Conservation (phyloP, 2,329 filamentous ascomycete genomes). For the Sporothrix humicola region DNA sequence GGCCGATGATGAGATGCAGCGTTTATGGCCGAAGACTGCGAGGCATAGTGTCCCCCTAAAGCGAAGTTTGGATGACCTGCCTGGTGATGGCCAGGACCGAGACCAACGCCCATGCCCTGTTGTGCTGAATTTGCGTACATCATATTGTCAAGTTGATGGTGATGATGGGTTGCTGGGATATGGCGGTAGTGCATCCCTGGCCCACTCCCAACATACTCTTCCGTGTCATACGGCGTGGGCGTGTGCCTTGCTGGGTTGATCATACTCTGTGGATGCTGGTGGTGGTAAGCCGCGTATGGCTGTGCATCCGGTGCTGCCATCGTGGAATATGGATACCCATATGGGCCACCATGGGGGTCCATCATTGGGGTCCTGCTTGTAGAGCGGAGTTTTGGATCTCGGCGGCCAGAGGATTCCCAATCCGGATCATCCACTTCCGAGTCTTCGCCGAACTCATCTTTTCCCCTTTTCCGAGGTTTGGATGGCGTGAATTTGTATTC, state of each 20-base stretch:
- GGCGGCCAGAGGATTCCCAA: constrained; percentile 44
- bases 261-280: constrained; percentile 46
- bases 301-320: constrained; percentile 31
- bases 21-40: not conserved
- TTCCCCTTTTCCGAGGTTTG: constrained; percentile 60
- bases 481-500: constrained; percentile 93
- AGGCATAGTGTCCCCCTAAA: constrained; percentile 19
- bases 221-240: constrained; percentile 48
- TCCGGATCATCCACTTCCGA: constrained; percentile 52
- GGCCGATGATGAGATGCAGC: constrained; percentile 10
- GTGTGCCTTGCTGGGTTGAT: constrained; percentile 47
- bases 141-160: constrained; percentile 31
- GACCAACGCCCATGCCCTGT: constrained; percentile 19
- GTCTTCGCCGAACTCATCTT: constrained; percentile 49
- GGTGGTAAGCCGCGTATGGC: constrained; percentile 30
- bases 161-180: constrained; percentile 36
- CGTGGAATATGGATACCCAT: constrained; percentile 36
- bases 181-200: constrained; percentile 47
- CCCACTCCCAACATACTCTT: constrained; percentile 41
- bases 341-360: constrained; percentile 40
- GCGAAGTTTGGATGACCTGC: not conserved
- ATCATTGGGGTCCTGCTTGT: constrained; percentile 43
- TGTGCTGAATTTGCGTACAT: constrained; percentile 14
- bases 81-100: constrained; percentile 23
- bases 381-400: constrained; percentile 43